These are phyloP conservation scores for Ogataea ramenticola DNA, from an alignment of 805 yeast species.

Conservation along the genomic window DNA sequence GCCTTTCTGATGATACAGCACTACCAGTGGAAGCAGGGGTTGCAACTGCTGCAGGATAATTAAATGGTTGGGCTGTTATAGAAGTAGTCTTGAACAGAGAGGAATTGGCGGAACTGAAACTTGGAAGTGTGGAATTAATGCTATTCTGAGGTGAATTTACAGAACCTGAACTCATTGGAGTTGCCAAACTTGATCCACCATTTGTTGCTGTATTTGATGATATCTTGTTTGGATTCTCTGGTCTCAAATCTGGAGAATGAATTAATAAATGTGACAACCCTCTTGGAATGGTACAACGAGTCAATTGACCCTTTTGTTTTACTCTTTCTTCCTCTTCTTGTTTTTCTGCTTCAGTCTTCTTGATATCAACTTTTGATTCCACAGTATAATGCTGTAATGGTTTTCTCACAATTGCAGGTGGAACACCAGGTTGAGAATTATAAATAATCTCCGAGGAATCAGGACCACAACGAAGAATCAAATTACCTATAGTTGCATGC, in stretches of 20 bases:
- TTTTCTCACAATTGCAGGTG: conserved; percentile 50
- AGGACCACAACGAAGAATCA: conserved; percentile 57
- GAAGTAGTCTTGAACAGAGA: background rate
- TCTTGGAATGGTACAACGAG: conserved; percentile 46
- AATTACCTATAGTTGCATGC: conserved; percentile 56
- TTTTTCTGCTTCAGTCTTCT: conserved; percentile 28
- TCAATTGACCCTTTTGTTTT: conserved; percentile 42
- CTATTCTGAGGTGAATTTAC: background rate
- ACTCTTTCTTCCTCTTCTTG: conserved; percentile 41
- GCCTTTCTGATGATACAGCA: background rate
- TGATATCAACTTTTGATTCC: conserved; percentile 22
- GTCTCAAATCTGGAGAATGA: conserved; percentile 28
- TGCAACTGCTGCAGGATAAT: background rate
- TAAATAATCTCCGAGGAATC: conserved; percentile 52
- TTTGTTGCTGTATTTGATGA: background rate
- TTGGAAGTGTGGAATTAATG: conserved; percentile 4
- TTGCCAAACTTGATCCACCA: background rate
- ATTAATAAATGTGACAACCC: conserved; percentile 43
- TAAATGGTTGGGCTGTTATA: background rate
- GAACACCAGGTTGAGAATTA: conserved; percentile 42
- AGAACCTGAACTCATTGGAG: background rate
- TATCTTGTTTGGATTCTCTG: conserved; percentile 8
- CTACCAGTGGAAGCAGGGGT: background rate
- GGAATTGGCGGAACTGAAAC: conserved; percentile 5
- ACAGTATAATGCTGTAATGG: conserved; percentile 30